Conservation (phyloP, 352 stramenopile genomes). For the Blastocystis sp. region DNA sequence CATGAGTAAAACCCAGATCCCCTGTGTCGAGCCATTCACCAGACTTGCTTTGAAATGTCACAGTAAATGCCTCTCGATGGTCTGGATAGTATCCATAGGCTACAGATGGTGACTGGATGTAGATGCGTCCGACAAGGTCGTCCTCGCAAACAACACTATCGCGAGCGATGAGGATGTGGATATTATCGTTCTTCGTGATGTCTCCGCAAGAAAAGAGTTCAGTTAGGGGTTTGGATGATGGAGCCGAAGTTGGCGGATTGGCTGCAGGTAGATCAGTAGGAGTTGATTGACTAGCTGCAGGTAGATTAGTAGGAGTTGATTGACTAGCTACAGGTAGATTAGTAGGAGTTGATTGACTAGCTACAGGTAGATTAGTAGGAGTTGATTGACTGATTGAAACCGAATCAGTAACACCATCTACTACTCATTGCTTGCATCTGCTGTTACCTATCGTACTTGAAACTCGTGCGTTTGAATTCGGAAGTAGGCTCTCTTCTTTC, state of each 20-base stretch:
- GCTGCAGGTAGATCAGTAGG: too few species aligned
- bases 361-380: too few species aligned
- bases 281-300: too few species aligned
- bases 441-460: constrained; percentile 78
- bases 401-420: constrained; percentile 68
- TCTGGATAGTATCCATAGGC: constrained; percentile 80
- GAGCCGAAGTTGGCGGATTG: too few species aligned
- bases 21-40: constrained; percentile 82
- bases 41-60: neutral
- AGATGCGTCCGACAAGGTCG: constrained; percentile 75
- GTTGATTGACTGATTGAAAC: constrained; percentile 65
- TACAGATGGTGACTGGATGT: constrained; percentile 80
- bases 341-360: too few species aligned
- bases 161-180: constrained; percentile 87
- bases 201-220: constrained; percentile 86
- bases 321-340: too few species aligned
- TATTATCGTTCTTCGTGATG: constrained; percentile 71
- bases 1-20: constrained; percentile 90
- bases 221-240: too few species aligned
- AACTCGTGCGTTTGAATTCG: neutral
- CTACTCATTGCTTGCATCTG: constrained; percentile 70
- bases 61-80: constrained; percentile 61
- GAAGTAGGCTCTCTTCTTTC: neutral
- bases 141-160: constrained; percentile 65
- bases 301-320: too few species aligned